phyloP scores from a whole-genome alignment of 2,329 filamentous ascomycete species.

The Macrophomina tecta region DNA sequence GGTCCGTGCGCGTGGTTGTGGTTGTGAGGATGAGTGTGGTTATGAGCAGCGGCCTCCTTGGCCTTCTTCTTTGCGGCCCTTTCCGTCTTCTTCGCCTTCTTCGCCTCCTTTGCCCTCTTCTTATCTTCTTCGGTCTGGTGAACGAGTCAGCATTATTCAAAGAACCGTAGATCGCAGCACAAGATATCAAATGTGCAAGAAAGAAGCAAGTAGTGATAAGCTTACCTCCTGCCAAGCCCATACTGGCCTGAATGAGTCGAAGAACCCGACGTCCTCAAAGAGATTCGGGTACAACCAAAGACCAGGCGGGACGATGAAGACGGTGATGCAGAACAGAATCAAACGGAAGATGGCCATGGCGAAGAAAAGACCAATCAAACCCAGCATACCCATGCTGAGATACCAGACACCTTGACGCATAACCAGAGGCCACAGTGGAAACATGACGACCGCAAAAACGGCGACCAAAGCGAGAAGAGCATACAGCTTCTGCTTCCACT shows the following conservation, averaged over 20 bases:
- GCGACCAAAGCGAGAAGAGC: slow-evolving; percentile 79
- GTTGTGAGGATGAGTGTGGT: slow-evolving; percentile 37
- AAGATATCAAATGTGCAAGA: background rate
- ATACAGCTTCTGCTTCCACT: slow-evolving; percentile 93
- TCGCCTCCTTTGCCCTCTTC: slow-evolving; percentile 37
- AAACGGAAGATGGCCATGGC: slow-evolving; percentile 96
- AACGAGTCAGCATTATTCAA: slow-evolving; percentile 2
- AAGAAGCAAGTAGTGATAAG: slow-evolving; percentile 27
- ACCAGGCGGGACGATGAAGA: slow-evolving; percentile 82
- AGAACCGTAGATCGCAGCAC: background rate
- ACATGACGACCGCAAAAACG: slow-evolving; percentile 90
- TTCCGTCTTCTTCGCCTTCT: slow-evolving; percentile 34
- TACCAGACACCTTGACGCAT: slow-evolving; percentile 96
- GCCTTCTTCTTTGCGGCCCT: slow-evolving; percentile 33
- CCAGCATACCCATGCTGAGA: slow-evolving; percentile 89
- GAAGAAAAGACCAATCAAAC: slow-evolving; percentile 91
- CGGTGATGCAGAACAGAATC: slow-evolving; percentile 91
- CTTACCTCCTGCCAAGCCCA: slow-evolving; percentile 98
- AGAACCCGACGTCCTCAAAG: slow-evolving; percentile 97
- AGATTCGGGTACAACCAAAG: slow-evolving; percentile 98
- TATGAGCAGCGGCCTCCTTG: slow-evolving; percentile 31
- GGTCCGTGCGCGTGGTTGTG: slow-evolving; percentile 42
- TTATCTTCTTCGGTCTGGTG: slow-evolving; percentile 47
- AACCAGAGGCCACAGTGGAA: slow-evolving; percentile 93
- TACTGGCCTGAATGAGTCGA: slow-evolving; percentile 93